phyloP scores from a whole-genome alignment of 2,329 filamentous ascomycete species.

The Endoconidiophora polonica region DNA sequence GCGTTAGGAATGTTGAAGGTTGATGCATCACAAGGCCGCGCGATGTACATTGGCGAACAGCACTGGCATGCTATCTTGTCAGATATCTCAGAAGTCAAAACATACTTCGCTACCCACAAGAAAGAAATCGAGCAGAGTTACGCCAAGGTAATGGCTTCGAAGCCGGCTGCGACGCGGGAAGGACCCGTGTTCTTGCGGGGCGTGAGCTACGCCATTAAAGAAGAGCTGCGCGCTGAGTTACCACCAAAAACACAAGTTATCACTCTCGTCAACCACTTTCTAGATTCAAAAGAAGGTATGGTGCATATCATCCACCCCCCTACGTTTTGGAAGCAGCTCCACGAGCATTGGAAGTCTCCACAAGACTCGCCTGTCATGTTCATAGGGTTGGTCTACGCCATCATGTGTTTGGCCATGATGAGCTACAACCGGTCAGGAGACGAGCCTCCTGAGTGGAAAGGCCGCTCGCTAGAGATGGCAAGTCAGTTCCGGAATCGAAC shows the following conservation, averaged over 20 bases:
- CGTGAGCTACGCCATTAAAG: conserved; percentile 50
- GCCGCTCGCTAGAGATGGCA: conserved; percentile 42
- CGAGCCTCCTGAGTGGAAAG: conserved; percentile 62
- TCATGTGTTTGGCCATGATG: conserved; percentile 61
- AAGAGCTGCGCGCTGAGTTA: conserved; percentile 63
- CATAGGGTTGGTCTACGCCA: conserved; percentile 59
- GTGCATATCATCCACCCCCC: conserved; percentile 66
- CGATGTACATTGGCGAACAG: conserved; percentile 65
- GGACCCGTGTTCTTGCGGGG: conserved; percentile 69
- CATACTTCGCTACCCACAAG: conserved; percentile 72
- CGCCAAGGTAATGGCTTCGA: conserved; percentile 55
- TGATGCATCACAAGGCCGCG: conserved; percentile 58
- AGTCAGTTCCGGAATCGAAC: conserved; percentile 53
- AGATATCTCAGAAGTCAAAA: conserved; percentile 85
- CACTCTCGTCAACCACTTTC: conserved; percentile 73
- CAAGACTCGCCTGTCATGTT: conserved; percentile 59
- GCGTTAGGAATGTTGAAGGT: conserved; percentile 73
- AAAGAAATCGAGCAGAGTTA: conserved; percentile 76
- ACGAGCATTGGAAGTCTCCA: conserved; percentile 52
- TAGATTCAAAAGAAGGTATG: conserved; percentile 62
- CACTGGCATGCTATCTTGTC: conserved; percentile 69
- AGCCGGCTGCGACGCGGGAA: conserved; percentile 39
- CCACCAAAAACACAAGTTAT: conserved; percentile 72
- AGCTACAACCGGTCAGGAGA: conserved; percentile 68
- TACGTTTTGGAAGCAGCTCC: conserved; percentile 62